Evolutionary conservation across 2,329 filamentous ascomycete genomes (phyloP).

Genomic region (Penicillium sp.): DNA sequence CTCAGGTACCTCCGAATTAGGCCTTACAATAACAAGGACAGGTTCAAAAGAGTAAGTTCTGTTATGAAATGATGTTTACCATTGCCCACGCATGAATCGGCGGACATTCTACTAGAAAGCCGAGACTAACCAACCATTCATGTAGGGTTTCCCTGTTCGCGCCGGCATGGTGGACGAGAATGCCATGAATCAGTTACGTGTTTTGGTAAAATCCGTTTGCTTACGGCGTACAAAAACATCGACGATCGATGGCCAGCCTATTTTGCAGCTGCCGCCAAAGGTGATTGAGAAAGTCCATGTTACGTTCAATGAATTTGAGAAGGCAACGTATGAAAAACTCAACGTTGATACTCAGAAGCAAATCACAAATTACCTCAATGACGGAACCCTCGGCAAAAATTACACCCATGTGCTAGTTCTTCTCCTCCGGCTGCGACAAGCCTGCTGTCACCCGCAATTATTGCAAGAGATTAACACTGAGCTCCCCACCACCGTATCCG

Average conservation of each 20-base stretch:
- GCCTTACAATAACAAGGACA: slow-evolving; percentile 69
- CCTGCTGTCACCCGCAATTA: slow-evolving; percentile 76
- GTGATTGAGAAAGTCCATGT: slow-evolving; percentile 65
- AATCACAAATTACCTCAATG: slow-evolving; percentile 77
- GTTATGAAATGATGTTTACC: neutral
- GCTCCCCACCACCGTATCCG: slow-evolving; percentile 50
- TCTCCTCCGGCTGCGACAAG: slow-evolving; percentile 77
- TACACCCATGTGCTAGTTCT: slow-evolving; percentile 83
- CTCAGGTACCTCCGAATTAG: slow-evolving; percentile 76
- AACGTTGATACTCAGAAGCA: slow-evolving; percentile 69
- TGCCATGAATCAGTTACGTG: slow-evolving; percentile 73
- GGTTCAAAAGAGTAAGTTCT: slow-evolving; percentile 61
- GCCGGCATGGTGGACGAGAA: slow-evolving; percentile 44
- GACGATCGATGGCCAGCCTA: slow-evolving; percentile 76
- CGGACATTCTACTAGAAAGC: neutral
- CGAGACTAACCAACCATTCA: neutral
- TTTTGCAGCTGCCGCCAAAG: slow-evolving; percentile 70
- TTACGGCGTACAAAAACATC: slow-evolving; percentile 82
- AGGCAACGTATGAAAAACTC: slow-evolving; percentile 66
- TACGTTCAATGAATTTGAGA: slow-evolving; percentile 69
- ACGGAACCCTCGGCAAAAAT: slow-evolving; percentile 69
- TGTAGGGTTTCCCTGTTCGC: slow-evolving; percentile 53
- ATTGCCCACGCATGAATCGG: no score
- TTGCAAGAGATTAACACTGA: slow-evolving; percentile 68
- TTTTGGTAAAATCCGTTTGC: slow-evolving; percentile 77